Evolutionary conservation across 208 protist genomes (phyloP), one percentile per base, ranked within the genome.

Genomic region (Leishmania major): DNA sequence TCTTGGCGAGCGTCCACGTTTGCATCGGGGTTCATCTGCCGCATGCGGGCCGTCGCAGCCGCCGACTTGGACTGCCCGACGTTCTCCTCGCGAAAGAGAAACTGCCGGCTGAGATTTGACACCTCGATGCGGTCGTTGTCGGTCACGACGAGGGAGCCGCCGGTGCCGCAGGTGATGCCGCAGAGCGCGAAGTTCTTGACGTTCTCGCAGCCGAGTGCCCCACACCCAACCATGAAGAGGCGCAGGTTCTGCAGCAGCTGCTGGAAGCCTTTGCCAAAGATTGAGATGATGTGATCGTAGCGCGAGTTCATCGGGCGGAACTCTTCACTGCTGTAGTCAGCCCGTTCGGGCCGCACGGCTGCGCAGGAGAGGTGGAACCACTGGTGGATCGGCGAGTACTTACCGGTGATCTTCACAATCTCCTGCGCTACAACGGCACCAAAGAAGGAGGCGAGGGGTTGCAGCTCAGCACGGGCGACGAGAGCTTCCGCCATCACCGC

Each of bases 91-190:
- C 99, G 95, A 93, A 99, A 99, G 37, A 99, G 94, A 88, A 99
- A 99, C 91, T 99, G 99, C 45, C 99, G 91, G 82, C 97, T 99
- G 10, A 99, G 93, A 90, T 99, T 99, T 19, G 97, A 99, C 79
- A 99, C 98, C 88, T 99, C 99, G 85, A 99, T 99, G 40, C 94
- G 96, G 86, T 99, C 99, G 93, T 99, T 99, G 92, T 99, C 99
- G 8, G 99, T 99, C 13, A 99, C 94, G 45, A 94, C 89, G 19
- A 99, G 80, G 11, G 90, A 87, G 37, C 97, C 97, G 76, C 81
- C 87, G 45, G 69, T 35, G n/a, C 91, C 93, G 82, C 94, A 98
- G 49, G 93, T 92, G 79, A 99, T 88, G 78, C 99, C 99, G 97
- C 99, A 99, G 53, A 99, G 89, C n/a, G 99, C 99, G 83, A 96